Evolutionary conservation across 2,329 filamentous ascomycete genomes (phyloP).

Genomic region (Alternaria brassicicola): DNA sequence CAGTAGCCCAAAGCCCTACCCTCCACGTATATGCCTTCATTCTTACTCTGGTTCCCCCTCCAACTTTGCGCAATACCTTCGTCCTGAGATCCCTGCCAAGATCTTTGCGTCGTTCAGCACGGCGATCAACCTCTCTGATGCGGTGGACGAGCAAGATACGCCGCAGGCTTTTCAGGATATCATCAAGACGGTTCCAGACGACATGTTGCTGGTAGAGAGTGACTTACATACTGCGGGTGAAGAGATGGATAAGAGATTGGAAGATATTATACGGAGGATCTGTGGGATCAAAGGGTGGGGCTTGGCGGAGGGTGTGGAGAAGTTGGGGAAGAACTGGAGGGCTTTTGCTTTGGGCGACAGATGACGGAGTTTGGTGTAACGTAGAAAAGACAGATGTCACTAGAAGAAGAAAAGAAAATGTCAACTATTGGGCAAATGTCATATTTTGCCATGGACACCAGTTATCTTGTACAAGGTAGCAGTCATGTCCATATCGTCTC

Average conservation of each 20-base stretch:
- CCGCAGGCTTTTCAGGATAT: slow-evolving; percentile 66
- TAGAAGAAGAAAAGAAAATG: too few species aligned
- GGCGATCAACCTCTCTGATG: slow-evolving; percentile 73
- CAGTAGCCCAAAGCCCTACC: slow-evolving; percentile 67
- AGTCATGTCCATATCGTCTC: neutral
- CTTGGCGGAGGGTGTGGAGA: slow-evolving; percentile 71
- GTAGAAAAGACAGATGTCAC: neutral
- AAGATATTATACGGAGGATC: slow-evolving; percentile 75
- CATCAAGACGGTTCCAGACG: slow-evolving; percentile 74
- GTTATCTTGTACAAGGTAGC: neutral
- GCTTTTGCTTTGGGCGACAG: slow-evolving; percentile 71
- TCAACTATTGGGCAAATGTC: neutral
- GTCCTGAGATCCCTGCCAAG: slow-evolving; percentile 72
- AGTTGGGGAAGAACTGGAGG: slow-evolving; percentile 75
- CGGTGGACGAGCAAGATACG: slow-evolving; percentile 54
- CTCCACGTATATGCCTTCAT: slow-evolving; percentile 89
- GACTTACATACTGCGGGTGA: slow-evolving; percentile 84
- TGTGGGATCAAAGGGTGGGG: slow-evolving; percentile 80
- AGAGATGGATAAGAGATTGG: slow-evolving; percentile 77
- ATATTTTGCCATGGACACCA: neutral
- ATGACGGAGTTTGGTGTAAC: neutral
- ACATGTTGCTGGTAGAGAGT: slow-evolving; percentile 84
- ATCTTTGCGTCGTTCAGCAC: slow-evolving; percentile 90
- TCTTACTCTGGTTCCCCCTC: slow-evolving; percentile 84
- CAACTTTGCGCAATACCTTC: slow-evolving; percentile 77